These are phyloP conservation scores for Oryza meridionalis DNA, from an alignment of 176 grass and related monocot species.

Conservation along the genomic window DNA sequence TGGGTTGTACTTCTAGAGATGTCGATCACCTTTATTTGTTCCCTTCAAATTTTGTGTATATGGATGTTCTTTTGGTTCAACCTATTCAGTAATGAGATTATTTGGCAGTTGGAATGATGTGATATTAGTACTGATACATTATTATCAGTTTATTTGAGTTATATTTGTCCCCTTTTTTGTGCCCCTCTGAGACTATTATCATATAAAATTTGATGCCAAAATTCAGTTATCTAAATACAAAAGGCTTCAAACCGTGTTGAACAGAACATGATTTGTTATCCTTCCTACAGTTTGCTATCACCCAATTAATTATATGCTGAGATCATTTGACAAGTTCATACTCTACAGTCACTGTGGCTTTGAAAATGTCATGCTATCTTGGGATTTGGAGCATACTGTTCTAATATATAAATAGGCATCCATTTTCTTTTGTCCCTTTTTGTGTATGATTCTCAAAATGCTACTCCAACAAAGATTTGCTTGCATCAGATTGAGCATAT, in stretches of 20 bases:
- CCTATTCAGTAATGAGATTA: background rate
- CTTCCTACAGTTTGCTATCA: background rate
- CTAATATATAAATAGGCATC: background rate
- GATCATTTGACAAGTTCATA: constrained; percentile 25
- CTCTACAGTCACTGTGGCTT: background rate
- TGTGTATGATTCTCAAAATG: constrained; percentile 5
- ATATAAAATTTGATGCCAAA: background rate
- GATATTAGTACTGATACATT: background rate
- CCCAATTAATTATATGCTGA: constrained; percentile 20
- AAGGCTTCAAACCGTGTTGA: constrained; percentile 19
- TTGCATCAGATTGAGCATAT: background rate
- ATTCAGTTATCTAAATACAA: background rate
- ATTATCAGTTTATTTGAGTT: background rate
- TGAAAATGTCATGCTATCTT: background rate
- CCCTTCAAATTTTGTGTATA: background rate
- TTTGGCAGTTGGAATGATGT: constrained; percentile 34
- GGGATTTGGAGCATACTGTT: background rate
- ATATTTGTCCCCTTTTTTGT: constrained; percentile 6
- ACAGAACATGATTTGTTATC: background rate
- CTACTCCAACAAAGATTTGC: constrained; percentile 27
- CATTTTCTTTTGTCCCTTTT: background rate
- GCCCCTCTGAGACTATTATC: too few relatives aligned
- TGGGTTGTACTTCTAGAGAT: background rate
- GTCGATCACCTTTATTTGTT: background rate
- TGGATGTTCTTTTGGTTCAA: constrained; percentile 11